phyloP scores from a whole-genome alignment of 2,329 filamentous ascomycete genomes.

The Alternaria longipes region DNA sequence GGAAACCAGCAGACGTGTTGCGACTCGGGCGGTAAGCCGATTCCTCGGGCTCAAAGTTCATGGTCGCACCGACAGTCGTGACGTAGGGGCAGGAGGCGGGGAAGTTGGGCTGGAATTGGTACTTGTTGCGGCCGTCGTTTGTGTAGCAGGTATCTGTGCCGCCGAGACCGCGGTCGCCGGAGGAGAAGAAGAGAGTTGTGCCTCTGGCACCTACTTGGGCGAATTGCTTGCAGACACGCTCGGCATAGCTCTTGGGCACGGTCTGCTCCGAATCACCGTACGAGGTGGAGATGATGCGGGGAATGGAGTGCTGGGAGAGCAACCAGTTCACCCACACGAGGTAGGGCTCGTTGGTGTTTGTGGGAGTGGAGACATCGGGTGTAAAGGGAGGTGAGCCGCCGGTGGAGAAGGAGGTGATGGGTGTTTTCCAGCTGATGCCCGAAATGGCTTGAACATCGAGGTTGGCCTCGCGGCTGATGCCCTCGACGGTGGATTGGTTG shows the following conservation, averaged over 20 bases:
- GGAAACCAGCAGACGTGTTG: slow-evolving; percentile 47
- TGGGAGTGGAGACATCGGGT: slow-evolving; percentile 57
- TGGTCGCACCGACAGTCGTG: slow-evolving; percentile 71
- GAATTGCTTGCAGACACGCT: slow-evolving; percentile 69
- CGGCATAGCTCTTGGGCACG: slow-evolving; percentile 68
- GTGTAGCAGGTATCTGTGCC: slow-evolving; percentile 61
- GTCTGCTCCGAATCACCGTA: slow-evolving; percentile 74
- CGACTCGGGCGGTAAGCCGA: slow-evolving; percentile 52
- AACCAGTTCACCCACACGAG: slow-evolving; percentile 69
- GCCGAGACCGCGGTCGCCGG: slow-evolving; percentile 69
- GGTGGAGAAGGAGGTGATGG: slow-evolving; percentile 67
- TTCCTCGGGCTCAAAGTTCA: slow-evolving; percentile 63
- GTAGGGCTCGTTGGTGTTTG: slow-evolving; percentile 73
- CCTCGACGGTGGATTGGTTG: slow-evolving; percentile 34
- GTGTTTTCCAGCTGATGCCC: slow-evolving; percentile 63
- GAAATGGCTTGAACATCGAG: slow-evolving; percentile 71
- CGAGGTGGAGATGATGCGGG: slow-evolving; percentile 70
- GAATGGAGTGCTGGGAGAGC: slow-evolving; percentile 64
- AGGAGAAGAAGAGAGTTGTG: slow-evolving; percentile 70
- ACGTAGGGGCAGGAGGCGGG: slow-evolving; percentile 74
- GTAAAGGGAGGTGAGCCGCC: slow-evolving; percentile 65
- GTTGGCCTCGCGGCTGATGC: slow-evolving; percentile 66
- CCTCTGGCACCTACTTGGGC: slow-evolving; percentile 73
- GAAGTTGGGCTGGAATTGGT: slow-evolving; percentile 68
- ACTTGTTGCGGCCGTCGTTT: slow-evolving; percentile 66